A percentile compares a stretch with the other conserved stretches of the same genome.
Conservation (phyloP, 768 basidiomycete genomes). For the Strobilomyces confusus region DNA sequence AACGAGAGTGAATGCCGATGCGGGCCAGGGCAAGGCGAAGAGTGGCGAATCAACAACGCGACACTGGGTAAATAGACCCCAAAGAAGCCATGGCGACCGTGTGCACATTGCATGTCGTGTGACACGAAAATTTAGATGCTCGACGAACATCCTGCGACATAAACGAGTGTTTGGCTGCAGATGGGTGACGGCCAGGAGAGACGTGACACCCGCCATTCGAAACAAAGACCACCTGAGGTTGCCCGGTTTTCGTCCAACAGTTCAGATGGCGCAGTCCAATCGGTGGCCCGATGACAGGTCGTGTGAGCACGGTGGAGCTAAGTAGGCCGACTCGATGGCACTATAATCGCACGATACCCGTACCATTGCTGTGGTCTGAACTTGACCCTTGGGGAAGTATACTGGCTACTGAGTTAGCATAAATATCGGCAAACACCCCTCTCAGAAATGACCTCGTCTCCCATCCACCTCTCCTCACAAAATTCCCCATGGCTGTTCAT, state of each 20-base stretch:
- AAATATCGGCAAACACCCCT: constrained; percentile 18
- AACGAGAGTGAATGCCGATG: background rate
- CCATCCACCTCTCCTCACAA: background rate
- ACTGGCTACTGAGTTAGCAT: background rate
- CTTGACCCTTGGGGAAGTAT: background rate
- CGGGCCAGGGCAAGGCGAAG: background rate
- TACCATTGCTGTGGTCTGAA: background rate
- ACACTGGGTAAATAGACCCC: background rate
- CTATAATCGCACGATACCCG: background rate
- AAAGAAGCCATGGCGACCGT: background rate
- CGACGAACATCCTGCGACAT: background rate
- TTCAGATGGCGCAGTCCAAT: background rate
- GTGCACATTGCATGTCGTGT: constrained; percentile 14
- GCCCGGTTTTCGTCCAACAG: background rate
- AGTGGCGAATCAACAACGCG: background rate
- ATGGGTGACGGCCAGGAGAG: background rate
- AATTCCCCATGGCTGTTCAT: constrained; percentile 9
- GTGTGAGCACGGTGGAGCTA: constrained; percentile 14
- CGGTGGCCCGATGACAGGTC: background rate
- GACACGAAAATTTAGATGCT: constrained; percentile 5
- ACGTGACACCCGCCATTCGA: background rate
- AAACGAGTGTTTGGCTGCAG: background rate
- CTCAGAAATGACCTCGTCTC: background rate
- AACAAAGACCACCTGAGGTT: background rate
- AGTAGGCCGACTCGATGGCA: background rate